phyloP scores from a whole-genome alignment of 2,329 filamentous ascomycete genomes.

The Proliferodiscus dingleyae region DNA sequence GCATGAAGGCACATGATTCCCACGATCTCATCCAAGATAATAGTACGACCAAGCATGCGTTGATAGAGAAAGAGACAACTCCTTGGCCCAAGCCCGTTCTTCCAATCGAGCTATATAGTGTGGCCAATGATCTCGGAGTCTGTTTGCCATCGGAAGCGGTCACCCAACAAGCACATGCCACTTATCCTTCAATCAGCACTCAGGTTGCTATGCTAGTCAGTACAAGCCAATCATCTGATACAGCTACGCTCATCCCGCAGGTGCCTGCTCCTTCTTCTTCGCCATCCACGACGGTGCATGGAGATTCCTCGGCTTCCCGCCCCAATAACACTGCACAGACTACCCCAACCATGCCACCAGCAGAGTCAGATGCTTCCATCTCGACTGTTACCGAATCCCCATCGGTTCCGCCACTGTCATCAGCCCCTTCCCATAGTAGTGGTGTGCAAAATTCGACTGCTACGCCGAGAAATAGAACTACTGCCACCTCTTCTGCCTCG shows the following conservation, averaged over 20 bases:
- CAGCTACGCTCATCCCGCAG: background rate
- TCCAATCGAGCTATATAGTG: constrained; percentile 5
- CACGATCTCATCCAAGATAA: constrained; percentile 27
- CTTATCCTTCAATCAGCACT: background rate
- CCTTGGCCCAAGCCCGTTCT: constrained; percentile 14
- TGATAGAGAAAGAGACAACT: constrained; percentile 10
- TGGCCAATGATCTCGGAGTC: constrained; percentile 8
- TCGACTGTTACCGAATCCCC: background rate
- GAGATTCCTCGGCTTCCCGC: background rate
- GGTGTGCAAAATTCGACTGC: constrained; percentile 18
- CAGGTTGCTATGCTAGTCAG: background rate
- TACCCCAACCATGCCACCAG: background rate
- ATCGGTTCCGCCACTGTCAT: background rate
- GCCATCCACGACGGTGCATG: background rate
- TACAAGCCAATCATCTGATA: background rate
- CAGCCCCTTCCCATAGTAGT: constrained; percentile 12
- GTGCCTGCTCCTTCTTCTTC: background rate
- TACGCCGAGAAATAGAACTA: constrained; percentile 25
- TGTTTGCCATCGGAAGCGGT: constrained; percentile 17
- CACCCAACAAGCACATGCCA: background rate
- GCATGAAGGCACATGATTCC: constrained; percentile 20
- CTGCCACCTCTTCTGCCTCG: constrained; percentile 39
- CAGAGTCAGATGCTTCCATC: background rate
- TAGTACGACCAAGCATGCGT: constrained; percentile 2
- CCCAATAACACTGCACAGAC: background rate